Evolutionary conservation across 2,329 filamentous ascomycete species (phyloP).

Genomic region (Penicillium verrucosum): DNA sequence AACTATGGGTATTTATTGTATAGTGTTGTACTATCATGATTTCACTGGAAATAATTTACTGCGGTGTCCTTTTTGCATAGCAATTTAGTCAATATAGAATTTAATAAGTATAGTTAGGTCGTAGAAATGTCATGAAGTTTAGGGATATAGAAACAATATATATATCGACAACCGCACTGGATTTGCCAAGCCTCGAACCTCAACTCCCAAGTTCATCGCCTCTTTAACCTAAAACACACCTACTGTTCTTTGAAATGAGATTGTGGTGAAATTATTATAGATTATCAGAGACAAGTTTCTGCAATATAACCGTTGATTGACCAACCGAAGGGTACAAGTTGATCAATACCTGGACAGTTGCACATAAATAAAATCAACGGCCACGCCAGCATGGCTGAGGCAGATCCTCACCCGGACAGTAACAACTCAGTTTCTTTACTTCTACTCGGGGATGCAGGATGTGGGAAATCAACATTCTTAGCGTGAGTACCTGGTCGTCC

Average conservation of each 20-base stretch:
- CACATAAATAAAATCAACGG: not conserved
- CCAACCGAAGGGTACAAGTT: not conserved
- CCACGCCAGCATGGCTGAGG: slow-evolving; percentile 7
- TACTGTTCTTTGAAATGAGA: not conserved
- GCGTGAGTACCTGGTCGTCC: slow-evolving; percentile 49
- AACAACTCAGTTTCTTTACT: slow-evolving; percentile 43
- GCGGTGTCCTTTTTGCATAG: fast-evolving
- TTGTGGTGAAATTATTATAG: not conserved
- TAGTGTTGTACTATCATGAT: not conserved
- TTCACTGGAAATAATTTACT: too few relatives aligned
- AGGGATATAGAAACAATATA: not conserved
- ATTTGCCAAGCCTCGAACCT: slow-evolving; percentile 2
- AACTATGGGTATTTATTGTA: not conserved
- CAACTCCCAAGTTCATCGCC: not conserved
- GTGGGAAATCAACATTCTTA: slow-evolving; percentile 62
- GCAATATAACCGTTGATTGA: not conserved
- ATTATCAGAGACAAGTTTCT: not conserved
- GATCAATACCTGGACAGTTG: not conserved
- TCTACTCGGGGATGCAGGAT: slow-evolving; percentile 57
- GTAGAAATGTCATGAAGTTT: not conserved
- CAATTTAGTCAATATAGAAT: not conserved
- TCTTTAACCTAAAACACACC: not conserved
- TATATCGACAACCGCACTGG: not conserved
- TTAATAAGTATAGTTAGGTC: not conserved
- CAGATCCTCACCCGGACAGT: not conserved